A percentile compares a stretch with the other conserved stretches of the same genome.
Evolutionary conservation across 1,139 yeast species (phyloP).

Genomic region (Kazachstania sp.): DNA sequence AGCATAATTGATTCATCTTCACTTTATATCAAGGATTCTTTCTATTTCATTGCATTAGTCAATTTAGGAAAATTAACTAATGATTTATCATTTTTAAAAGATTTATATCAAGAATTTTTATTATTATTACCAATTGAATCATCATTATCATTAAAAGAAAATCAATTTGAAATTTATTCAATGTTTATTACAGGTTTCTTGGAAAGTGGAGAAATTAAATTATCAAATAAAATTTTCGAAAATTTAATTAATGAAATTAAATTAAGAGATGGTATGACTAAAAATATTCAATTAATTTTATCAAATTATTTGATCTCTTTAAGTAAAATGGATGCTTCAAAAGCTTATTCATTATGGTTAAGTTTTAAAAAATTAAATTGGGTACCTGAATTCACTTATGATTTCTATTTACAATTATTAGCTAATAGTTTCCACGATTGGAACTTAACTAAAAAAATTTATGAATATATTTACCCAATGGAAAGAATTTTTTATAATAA

Average conservation of each 20-base stretch:
- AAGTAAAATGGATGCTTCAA: constrained; percentile 28
- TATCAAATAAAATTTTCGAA: constrained; percentile 52
- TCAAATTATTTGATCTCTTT: constrained; percentile 32
- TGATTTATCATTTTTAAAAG: constrained; percentile 27
- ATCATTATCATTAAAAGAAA: constrained; percentile 15
- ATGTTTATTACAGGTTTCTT: constrained; percentile 45
- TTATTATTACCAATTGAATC: constrained; percentile 9
- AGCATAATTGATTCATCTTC: constrained; percentile 9
- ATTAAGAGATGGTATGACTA: constrained; percentile 26
- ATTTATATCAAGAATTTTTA: constrained; percentile 32
- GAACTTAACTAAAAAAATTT: constrained; percentile 28
- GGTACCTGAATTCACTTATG: constrained; percentile 35
- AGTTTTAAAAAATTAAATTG: constrained; percentile 32
- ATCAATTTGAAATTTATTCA: constrained; percentile 44
- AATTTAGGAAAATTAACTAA: constrained; percentile 31
- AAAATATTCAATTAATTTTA: constrained; percentile 27
- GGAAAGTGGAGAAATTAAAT: constrained; percentile 39
- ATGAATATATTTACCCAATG: constrained; percentile 33
- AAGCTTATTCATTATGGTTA: constrained; percentile 31
- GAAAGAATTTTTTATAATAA: constrained; percentile 5
- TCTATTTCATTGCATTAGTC: constrained; percentile 31
- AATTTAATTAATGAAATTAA: constrained; percentile 31
- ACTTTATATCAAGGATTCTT: constrained; percentile 26
- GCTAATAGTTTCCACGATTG: constrained; percentile 29
- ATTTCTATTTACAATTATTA: constrained; percentile 32